Conservation (phyloP, 2,329 filamentous ascomycete genomes). For the Colletotrichum melonis region DNA sequence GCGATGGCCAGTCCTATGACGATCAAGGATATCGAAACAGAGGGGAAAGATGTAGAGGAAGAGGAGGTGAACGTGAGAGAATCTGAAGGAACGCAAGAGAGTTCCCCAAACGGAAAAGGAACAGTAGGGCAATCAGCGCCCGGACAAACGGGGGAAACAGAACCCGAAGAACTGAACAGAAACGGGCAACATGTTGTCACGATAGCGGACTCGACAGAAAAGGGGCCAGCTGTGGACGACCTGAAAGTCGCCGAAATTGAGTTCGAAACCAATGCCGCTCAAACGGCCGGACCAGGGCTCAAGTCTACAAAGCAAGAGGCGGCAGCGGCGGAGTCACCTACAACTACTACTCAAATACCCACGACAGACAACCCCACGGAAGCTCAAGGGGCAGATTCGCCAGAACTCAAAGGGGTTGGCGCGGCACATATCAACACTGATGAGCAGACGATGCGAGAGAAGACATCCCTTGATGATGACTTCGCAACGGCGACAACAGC, state of each 20-base stretch:
- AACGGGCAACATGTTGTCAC: conserved; percentile 10
- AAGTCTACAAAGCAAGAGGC: background rate
- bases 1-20: conserved; percentile 14
- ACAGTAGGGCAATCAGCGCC: conserved; percentile 27
- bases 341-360: background rate
- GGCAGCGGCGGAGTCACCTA: background rate
- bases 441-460: conserved; percentile 35
- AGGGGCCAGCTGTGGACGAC: background rate
- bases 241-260: background rate
- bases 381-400: conserved; percentile 7
- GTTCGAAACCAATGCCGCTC: background rate
- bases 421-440: conserved; percentile 39
- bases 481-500: conserved; percentile 3
- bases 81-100: background rate
- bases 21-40: background rate
- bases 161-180: conserved; percentile 33
- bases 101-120: background rate
- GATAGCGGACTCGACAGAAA: background rate
- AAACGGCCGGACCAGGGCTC: background rate
- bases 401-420: conserved; percentile 41
- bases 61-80: background rate
- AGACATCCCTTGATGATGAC: conserved; percentile 26
- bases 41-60: background rate
- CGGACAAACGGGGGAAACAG: conserved; percentile 36
- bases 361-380: background rate